Conservation (phyloP, 306 rosid species). For the Leucaena leucocephala region DNA sequence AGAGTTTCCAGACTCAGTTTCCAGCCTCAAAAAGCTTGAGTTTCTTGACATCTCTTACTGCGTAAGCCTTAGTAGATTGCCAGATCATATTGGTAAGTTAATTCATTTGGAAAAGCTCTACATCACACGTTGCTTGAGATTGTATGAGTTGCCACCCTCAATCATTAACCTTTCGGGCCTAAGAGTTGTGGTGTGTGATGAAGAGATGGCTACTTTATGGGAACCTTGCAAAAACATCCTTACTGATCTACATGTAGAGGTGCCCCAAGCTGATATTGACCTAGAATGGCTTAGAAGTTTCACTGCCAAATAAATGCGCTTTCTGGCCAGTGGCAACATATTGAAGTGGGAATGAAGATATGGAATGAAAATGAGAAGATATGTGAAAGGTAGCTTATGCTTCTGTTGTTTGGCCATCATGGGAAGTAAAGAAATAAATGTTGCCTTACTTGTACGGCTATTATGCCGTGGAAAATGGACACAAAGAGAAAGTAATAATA, state of each 20-base stretch:
- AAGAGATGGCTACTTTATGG: slow-evolving; percentile 43
- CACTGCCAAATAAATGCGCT: background rate
- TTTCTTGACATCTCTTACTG: slow-evolving; percentile 67
- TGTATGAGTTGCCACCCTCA: slow-evolving; percentile 48
- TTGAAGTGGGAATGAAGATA: background rate
- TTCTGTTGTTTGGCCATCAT: background rate
- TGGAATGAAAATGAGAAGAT: background rate
- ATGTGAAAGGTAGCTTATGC: background rate
- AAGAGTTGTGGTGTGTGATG: slow-evolving; percentile 57
- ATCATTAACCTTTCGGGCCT: slow-evolving; percentile 42
- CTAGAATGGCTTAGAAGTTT: slow-evolving; percentile 45
- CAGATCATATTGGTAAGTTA: slow-evolving; percentile 55
- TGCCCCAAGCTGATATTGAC: slow-evolving; percentile 41
- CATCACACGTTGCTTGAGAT: slow-evolving; percentile 47
- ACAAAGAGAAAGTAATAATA: too few relatives aligned
- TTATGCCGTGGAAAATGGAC: background rate
- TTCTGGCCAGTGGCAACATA: background rate
- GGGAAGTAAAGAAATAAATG: background rate
- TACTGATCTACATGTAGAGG: slow-evolving; percentile 23
- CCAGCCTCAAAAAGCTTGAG: slow-evolving; percentile 35
- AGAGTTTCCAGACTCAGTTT: slow-evolving; percentile 50
- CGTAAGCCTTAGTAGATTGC: slow-evolving; percentile 46
- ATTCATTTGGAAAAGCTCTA: slow-evolving; percentile 39
- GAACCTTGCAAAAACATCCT: slow-evolving; percentile 23
- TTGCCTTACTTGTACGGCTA: background rate